Base-by-base conservation (phyloP, 176 grass and related monocot genomes). In the Triticum urartu region DNA sequence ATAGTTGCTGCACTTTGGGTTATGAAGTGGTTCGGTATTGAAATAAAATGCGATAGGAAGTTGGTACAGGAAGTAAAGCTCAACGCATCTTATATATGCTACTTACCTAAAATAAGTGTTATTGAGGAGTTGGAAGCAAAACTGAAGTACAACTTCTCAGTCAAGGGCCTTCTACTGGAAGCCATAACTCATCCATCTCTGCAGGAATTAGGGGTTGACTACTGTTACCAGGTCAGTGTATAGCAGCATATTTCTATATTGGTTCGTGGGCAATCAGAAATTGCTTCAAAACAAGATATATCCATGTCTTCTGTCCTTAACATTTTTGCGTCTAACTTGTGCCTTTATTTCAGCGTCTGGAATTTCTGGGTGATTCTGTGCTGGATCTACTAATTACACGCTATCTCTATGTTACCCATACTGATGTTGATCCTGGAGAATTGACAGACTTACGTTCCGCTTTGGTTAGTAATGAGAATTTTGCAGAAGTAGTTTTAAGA, bases 301-400 rank as follows among this genome's bases (percentile, higher is more conserved):
- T 76, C 45, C 25, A 76, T 32, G 73, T 32, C 45, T 54, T 54
- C 73, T 73, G 20, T 83, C 39, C 50, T 38, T 72, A 26, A 64
- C 30, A 45, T 62, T 30, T 22, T 75, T 64, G 62, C 45, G 43
- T 64, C 54, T 68, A 84, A 70, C 63, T 84, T 62, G 72, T 58
- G 62, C 43, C 68, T 91, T 5, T 48, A 87, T 85, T 84, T 75
- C 91, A 98, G 96, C 75, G 96, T 36, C 88, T 98, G 64, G 96
- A 98, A 87, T 98, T 98, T 90, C 87, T 98, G 67, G 93, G 96
- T 52, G 96, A 98, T 83, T 92, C 96, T 59, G 93, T 98, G 42
- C 80, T 98, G 82, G 96, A 95, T 79, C 72, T 98, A 68, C 85
- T 98, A 74, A 92, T 98, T 87, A 98, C 93, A 80, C 84, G 76